Evolutionary conservation across 352 stramenopile genomes (phyloP), one percentile per base, ranked within the genome.

Genomic region (Albugo candida): DNA sequence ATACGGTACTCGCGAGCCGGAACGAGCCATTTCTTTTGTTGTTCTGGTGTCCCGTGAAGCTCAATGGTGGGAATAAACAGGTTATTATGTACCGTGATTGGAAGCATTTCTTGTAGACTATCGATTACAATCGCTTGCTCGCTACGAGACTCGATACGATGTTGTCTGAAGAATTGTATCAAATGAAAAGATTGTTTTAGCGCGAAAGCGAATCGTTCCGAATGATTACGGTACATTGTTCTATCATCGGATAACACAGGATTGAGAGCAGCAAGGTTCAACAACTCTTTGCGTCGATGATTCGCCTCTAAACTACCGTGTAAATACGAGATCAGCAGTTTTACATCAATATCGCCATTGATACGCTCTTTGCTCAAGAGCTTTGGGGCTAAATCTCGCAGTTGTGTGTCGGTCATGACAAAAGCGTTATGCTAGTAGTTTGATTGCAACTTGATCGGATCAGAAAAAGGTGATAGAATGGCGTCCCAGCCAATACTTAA

Each of bases 11-110:
- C 81, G 61, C 86, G 68, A 14, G 74, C 70, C 0, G 60, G 56
- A 41, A 65, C 56, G 47, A 91, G 70, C 77, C 79, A 93, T 61
- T 70, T 66, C 54, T 83, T 64, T 49, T 86, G 65, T 60, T 93
- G 80, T 47, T 91, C 65, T 49, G 82, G 68, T 47, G 74, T 70
- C 39, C 67, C 69, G 39, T 92, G 78, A 13, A 64, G 65, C 58
- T 74, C 64, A 36, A 93, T 67, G 42, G 76, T 76, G 21, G 65
- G 69, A 38, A 85, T 56, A 52, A 92, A 93, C 16, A 93, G 61
- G 5, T 69, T 77, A 48, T 89, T 89, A 57, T 88, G 78, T 47
- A 91, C 73, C 8, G 8, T 8, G 8, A 8, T 31, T 8, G 24
- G 24, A 10, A 31, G 24, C 8, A 8, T 31, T 31, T 31, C 24